Base-by-base conservation (phyloP, 116 monocot species). In the Thalassia testudinum region DNA sequence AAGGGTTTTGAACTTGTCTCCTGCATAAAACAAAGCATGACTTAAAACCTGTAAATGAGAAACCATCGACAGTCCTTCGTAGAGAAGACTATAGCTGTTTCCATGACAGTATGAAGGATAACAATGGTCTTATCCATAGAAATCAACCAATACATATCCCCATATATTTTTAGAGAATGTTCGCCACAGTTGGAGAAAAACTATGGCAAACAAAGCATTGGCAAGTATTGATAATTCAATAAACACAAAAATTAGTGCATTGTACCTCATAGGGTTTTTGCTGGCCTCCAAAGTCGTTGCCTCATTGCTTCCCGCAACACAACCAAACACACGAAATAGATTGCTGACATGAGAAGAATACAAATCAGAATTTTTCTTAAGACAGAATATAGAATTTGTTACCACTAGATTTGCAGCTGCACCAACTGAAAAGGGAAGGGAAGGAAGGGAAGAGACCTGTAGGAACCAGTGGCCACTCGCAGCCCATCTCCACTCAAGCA, bases 401-500 rank as follows among this genome's bases (percentile, higher is more conserved):
- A n/a, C n/a, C 40, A 40, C 40, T 8, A 40, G 14, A 14, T 40
- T 40, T 40, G 11, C 7, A 40, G 14, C 40, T 14, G 11, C 7
- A 40, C 14, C 14, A 40, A 40, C 7, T 7, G 14, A 40, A 8
- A 40, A 40, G 7, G 14, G 11, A 40, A 40, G 7, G 14, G 40
- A 40, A 40, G 14, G 11, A 8, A 40, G 14, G 40, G n/a, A n/a
- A n/a, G 40, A 40, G 60, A 80, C 89, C 80, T 78, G 66, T 89
- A 89, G 15, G 89, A 89, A 51, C 89, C 89, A 54, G 80, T 89
- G 37, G 89, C 89, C 16, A 80, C 77, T 53, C 80, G 67, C 2
- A 67, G 77, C 56, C 89, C 80, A 72, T 89, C 84, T 4, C 84
- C 89, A 67, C 89, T 89, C 40, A 80, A 72, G 28, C 89, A 83